phyloP scores from a whole-genome alignment of 2,329 filamentous ascomycete species.

The Microcera coccophila region DNA sequence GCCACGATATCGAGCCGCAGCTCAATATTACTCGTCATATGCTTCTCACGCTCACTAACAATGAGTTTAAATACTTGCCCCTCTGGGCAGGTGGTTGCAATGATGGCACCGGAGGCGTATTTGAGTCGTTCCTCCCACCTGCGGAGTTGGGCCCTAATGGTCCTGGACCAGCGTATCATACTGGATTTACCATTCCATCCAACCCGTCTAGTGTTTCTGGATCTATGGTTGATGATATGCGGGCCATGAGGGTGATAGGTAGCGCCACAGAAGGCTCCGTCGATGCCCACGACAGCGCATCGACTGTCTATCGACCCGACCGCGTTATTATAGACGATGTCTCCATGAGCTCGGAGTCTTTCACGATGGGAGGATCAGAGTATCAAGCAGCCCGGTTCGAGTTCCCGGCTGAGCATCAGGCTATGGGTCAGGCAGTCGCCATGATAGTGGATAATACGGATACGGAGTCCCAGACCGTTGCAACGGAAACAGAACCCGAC shows the following conservation, averaged over 20 bases:
- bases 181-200: conserved; percentile 38
- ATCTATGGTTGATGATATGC: conserved; percentile 36
- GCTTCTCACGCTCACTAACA: conserved; percentile 49
- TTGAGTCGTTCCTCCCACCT: conserved; percentile 39
- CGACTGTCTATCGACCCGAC: conserved; percentile 32
- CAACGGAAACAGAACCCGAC: conserved; percentile 4
- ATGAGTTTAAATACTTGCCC: conserved; percentile 60
- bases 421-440: conserved; percentile 20
- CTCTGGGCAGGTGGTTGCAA: conserved; percentile 59
- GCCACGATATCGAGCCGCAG: conserved; percentile 31
- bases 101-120: conserved; percentile 50
- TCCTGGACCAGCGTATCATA: conserved; percentile 46
- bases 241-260: conserved; percentile 31
- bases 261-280: conserved; percentile 34
- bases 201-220: conserved; percentile 32
- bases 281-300: conserved; percentile 39
- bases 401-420: conserved; percentile 31
- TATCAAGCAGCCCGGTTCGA: conserved; percentile 34
- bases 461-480: conserved; percentile 10
- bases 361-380: conserved; percentile 29
- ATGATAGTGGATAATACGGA: conserved; percentile 22
- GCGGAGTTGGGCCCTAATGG: conserved; percentile 44
- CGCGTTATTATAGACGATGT: conserved; percentile 33
- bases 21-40: conserved; percentile 41
- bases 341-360: conserved; percentile 35